phyloP scores from a whole-genome alignment of 176 grass and related monocot species.

The Cenchrus americanus region DNA sequence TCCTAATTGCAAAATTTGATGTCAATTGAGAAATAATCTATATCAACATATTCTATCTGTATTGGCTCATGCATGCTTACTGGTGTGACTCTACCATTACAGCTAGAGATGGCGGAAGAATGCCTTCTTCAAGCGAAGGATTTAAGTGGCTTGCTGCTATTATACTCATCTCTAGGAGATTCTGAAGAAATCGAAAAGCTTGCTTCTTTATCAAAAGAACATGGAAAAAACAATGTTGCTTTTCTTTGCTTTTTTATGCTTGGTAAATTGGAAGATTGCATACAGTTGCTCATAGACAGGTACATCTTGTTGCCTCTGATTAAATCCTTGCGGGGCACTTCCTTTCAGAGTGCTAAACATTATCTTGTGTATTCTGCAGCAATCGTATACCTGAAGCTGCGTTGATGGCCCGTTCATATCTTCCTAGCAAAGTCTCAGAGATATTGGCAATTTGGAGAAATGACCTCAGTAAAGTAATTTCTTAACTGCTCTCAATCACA shows the following conservation, averaged over 20 bases:
- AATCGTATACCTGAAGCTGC: conserved; percentile 98
- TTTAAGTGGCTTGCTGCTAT: conserved; percentile 88
- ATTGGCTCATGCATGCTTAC: background rate
- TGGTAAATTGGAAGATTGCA: conserved; percentile 90
- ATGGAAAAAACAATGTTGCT: conserved; percentile 96
- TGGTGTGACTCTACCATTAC: conserved; percentile 34
- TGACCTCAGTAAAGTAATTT: conserved; percentile 84
- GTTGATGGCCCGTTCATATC: conserved; percentile 93
- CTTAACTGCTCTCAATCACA: conserved; percentile 26
- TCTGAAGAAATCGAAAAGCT: conserved; percentile 80
- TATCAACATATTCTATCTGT: conserved; percentile 17
- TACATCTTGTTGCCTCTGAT: conserved; percentile 38
- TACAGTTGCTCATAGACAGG: conserved; percentile 94
- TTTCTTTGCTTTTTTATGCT: conserved; percentile 97
- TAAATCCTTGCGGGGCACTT: conserved; percentile 2
- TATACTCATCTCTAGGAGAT: conserved; percentile 97
- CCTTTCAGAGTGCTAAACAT: conserved; percentile 20
- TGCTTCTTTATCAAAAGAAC: conserved; percentile 80
- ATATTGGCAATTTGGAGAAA: conserved; percentile 89
- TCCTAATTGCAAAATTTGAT: background rate
- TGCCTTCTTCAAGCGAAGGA: conserved; percentile 89
- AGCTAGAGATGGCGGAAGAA: conserved; percentile 91
- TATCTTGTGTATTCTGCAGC: conserved; percentile 54
- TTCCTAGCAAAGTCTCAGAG: conserved; percentile 96
- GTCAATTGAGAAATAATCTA: conserved; percentile 6